Evolutionary conservation across 805 yeast genomes (phyloP).

Genomic region (Zygosaccharomyces kombuchaensis): DNA sequence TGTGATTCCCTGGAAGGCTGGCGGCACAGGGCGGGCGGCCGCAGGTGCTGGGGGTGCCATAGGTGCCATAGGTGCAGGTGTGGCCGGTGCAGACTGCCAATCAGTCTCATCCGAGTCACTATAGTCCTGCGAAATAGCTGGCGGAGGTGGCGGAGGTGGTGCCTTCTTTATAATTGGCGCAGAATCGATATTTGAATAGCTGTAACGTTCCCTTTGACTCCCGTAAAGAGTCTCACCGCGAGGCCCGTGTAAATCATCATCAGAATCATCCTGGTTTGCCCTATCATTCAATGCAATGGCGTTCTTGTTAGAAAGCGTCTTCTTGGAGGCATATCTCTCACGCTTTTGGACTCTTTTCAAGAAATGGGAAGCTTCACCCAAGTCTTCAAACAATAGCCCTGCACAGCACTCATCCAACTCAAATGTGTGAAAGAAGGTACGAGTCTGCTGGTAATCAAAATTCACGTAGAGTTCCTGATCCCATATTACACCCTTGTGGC

Average conservation of each 20-base stretch:
- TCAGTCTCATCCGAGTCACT: slow-evolving; percentile 15
- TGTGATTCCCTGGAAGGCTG: slow-evolving; percentile 2
- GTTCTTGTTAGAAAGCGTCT: slow-evolving; percentile 78
- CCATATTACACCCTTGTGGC: slow-evolving; percentile 87
- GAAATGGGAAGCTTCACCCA: slow-evolving; percentile 82
- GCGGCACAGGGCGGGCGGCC: slow-evolving; percentile 26
- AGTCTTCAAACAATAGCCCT: slow-evolving; percentile 86
- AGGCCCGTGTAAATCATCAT: slow-evolving; percentile 69
- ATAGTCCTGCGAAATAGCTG: slow-evolving; percentile 21
- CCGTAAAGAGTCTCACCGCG: slow-evolving; percentile 32
- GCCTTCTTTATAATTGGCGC: slow-evolving; percentile 36
- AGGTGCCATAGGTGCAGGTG: slow-evolving; percentile 25
- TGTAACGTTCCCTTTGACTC: slow-evolving; percentile 32
- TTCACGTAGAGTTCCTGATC: slow-evolving; percentile 91
- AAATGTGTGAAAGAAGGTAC: slow-evolving; percentile 91
- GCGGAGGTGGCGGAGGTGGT: slow-evolving; percentile 44
- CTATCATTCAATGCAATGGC: slow-evolving; percentile 75
- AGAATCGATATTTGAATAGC: slow-evolving; percentile 27
- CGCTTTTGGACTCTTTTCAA: slow-evolving; percentile 68
- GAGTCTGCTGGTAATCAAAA: slow-evolving; percentile 87
- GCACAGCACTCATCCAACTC: slow-evolving; percentile 86
- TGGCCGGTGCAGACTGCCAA: slow-evolving; percentile 22
- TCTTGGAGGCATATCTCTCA: slow-evolving; percentile 81
- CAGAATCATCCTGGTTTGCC: slow-evolving; percentile 52
- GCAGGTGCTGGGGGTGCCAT: slow-evolving; percentile 12